Base-by-base conservation (phyloP, 2,329 filamentous ascomycete genomes). In the Blumeriella jaapii region DNA sequence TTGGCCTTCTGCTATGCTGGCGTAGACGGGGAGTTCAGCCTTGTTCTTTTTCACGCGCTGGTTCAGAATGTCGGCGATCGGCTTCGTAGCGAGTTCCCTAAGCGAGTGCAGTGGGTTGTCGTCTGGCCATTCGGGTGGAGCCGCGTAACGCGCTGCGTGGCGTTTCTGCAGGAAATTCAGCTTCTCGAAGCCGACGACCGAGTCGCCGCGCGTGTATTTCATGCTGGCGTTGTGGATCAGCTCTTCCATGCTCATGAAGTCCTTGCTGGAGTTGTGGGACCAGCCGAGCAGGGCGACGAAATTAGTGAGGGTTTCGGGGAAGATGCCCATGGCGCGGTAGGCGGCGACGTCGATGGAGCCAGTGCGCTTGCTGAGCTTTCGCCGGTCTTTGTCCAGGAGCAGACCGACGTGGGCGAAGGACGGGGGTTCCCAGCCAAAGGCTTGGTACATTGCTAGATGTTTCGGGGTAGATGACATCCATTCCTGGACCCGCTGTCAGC, bases 401-500 rank as follows among this genome's bases (percentile, higher is more conserved):
- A 91, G 66, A 5, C 82, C 81, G 11, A 89, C 76, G 52, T 91
- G 83, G n/a, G 76, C 81, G 57, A 85, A 91, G n/a, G 62, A 59
- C 0, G 83, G 83, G 1, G 76, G 67, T 17, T 68, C 55, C 83
- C 83, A 91, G 4, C 73, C 69, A 53, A 91, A 82, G 2, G 81
- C 82, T 31, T 81, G 60, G 55, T 91, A 91, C n/a, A 91, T 68
- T 62, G 30, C 65, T 38, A 80, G 62, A 54, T 82, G 78, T 54
- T 81, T 82, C 1, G 87, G 86, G 0, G 91, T 96, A 0, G 87
- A 94, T 20, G 89, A 75, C 61, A 98, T 81, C 91, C 91, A 98
- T 70, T 98, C 91, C 68, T 82, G 34, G 36, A 2, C 4, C 6
- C 18, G 19, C 5, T 11, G 43, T 23, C 38, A 36, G 32, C 20